phyloP scores from a whole-genome alignment of 2,329 filamentous ascomycete genomes.

The Myotisia sp. region DNA sequence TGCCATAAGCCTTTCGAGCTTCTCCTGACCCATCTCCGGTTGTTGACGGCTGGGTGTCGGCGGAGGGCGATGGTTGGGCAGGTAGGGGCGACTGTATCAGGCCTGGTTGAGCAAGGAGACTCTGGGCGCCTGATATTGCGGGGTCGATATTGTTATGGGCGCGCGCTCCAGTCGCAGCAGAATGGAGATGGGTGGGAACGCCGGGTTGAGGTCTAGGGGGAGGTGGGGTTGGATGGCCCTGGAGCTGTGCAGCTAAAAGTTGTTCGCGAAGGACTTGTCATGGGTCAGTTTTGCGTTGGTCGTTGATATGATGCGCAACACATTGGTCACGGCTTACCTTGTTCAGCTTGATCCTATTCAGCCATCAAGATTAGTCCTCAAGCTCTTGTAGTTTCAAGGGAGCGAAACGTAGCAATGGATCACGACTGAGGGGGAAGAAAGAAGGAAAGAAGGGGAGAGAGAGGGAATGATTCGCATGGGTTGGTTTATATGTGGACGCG shows the following conservation, averaged over 20 bases:
- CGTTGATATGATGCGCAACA: not conserved
- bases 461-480: not conserved
- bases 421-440: not conserved
- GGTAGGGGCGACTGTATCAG: conserved; percentile 13
- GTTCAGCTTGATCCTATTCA: conserved; percentile 31
- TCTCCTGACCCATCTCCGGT: conserved; percentile 19
- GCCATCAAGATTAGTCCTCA: conserved; percentile 10
- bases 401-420: not conserved
- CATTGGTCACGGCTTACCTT: conserved; percentile 23
- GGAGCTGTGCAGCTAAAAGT: conserved; percentile 39
- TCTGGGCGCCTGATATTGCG: conserved; percentile 36
- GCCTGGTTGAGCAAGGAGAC: conserved; percentile 3
- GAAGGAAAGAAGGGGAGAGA: not conserved
- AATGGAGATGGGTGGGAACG: conserved; percentile 29
- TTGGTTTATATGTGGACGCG: not conserved
- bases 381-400: too few relatives aligned
- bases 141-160: conserved; percentile 44
- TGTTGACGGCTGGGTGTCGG: conserved; percentile 12
- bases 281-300: conserved; percentile 7
- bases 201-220: conserved; percentile 29
- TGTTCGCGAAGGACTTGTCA: conserved; percentile 47
- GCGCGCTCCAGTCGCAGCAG: conserved; percentile 28
- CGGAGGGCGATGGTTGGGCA: conserved; percentile 11
- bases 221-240: conserved; percentile 20
- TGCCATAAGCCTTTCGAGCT: conserved; percentile 55